Evolutionary conservation across 164 flowering plant genomes (phyloP).

Genomic region (Stephania cephalantha): DNA sequence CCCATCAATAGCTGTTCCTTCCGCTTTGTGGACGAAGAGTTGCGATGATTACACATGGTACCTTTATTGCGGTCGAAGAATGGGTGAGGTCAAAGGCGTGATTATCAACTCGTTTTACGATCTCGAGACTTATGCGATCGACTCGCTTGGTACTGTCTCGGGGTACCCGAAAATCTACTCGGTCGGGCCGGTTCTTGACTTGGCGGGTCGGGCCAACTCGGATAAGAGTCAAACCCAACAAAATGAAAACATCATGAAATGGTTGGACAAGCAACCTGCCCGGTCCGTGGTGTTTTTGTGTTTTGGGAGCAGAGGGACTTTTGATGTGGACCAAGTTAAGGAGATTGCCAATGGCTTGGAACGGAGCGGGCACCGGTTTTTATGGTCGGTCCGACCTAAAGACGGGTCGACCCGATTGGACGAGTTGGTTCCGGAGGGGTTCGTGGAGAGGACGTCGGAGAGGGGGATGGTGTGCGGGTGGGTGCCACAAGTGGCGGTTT

Average conservation of each 20-base stretch:
- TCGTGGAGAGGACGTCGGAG: conserved; percentile 18
- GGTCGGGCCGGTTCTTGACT: conserved; percentile 26
- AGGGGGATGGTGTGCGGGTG: conserved; percentile 29
- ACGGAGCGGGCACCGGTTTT: conserved; percentile 23
- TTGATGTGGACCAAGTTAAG: conserved; percentile 18
- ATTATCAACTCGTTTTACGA: conserved; percentile 23
- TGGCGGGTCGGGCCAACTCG: not conserved
- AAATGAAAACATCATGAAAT: conserved; percentile 1
- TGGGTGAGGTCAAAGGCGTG: conserved; percentile 25
- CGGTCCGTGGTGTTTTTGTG: conserved; percentile 36
- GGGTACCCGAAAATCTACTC: conserved; percentile 21
- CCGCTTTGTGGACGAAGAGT: not conserved
- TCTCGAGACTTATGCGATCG: conserved; percentile 12
- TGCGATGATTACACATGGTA: not conserved
- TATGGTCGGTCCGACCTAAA: conserved; percentile 21
- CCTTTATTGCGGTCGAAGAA: not conserved
- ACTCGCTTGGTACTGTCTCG: not conserved
- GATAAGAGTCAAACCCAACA: not conserved
- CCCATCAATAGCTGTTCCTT: conserved; percentile 13
- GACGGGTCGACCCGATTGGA: not conserved
- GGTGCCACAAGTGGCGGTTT: conserved; percentile 32
- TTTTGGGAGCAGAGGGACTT: conserved; percentile 34
- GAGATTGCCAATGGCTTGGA: conserved; percentile 36
- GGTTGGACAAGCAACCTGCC: conserved; percentile 30
- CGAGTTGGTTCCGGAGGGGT: conserved; percentile 25